A percentile compares a stretch with the other conserved stretches of the same genome.
Conservation (phyloP, 306 rosid genomes). For the Citrullus colocynthis region DNA sequence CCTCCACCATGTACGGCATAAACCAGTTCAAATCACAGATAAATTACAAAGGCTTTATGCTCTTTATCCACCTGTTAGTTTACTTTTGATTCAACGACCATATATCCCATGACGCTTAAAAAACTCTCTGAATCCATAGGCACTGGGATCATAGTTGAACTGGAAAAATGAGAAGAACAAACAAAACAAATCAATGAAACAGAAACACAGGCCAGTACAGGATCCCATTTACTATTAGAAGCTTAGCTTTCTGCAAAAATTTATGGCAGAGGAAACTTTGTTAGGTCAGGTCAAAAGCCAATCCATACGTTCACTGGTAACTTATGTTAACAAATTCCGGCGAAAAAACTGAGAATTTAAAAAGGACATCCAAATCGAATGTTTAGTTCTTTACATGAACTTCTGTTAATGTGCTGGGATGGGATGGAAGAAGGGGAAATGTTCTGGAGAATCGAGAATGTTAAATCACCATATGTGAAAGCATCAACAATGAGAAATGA, state of each 20-base stretch:
- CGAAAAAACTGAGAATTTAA: neutral
- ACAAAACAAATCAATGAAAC: conserved; percentile 10
- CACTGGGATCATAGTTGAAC: conserved; percentile 63
- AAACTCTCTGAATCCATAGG: conserved; percentile 86
- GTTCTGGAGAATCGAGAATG: neutral
- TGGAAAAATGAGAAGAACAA: conserved; percentile 23
- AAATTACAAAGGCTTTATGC: neutral
- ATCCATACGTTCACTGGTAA: neutral
- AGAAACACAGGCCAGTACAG: neutral
- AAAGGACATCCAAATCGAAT: neutral
- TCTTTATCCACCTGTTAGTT: conserved; percentile 12
- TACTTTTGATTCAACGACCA: conserved; percentile 30
- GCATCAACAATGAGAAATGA: neutral
- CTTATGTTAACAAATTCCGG: neutral
- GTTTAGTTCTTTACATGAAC: neutral
- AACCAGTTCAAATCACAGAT: neutral
- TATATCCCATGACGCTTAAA: conserved; percentile 66
- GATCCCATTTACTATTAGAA: neutral
- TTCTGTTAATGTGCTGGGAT: neutral
- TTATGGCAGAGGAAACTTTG: neutral
- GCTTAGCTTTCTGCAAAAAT: neutral
- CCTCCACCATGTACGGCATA: neutral
- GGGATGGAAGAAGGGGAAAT: neutral
- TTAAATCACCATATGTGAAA: neutral
- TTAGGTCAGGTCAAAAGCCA: neutral